A percentile compares a stretch with the other conserved stretches of the same genome.
Evolutionary conservation across 345 rosid genomes (phyloP).

Genomic region (Citrus hindsii): DNA sequence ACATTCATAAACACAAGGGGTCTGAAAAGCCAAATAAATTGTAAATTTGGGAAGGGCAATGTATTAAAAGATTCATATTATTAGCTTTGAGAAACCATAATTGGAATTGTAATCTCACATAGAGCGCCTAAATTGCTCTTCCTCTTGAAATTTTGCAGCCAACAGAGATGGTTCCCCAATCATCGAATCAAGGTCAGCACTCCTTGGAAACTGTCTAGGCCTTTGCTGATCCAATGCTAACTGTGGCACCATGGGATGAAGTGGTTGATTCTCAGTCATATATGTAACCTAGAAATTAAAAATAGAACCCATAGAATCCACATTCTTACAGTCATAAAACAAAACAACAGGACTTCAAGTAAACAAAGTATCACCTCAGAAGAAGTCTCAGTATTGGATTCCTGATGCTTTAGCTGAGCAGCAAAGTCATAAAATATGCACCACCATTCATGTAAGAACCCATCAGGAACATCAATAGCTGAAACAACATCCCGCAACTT

Average conservation of each 20-base stretch:
- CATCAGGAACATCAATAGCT: conserved; percentile 23
- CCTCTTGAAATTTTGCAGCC: conserved; percentile 10
- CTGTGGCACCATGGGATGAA: background rate
- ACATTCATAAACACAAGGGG: background rate
- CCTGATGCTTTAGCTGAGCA: conserved; percentile 1
- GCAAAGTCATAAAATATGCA: conserved; percentile 23
- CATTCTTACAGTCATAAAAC: background rate
- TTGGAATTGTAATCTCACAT: conserved; percentile 7
- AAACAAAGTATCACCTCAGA: conserved; percentile 17
- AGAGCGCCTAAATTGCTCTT: background rate
- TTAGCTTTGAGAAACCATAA: conserved; percentile 5
- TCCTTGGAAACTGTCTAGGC: conserved; percentile 9
- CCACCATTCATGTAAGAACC: conserved; percentile 43
- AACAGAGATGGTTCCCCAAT: conserved; percentile 1
- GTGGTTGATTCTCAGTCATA: background rate
- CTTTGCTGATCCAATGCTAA: conserved; percentile 8
- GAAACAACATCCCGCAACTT: conserved; percentile 8
- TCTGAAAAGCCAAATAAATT: background rate
- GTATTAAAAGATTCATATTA: conserved; percentile 1
- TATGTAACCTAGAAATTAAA: conserved; percentile 13
- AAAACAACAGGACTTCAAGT: background rate
- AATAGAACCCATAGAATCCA: background rate
- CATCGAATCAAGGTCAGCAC: background rate
- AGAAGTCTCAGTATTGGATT: conserved; percentile 3
- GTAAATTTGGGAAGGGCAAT: background rate